Conservation (phyloP, 73 alveolate species). For the Tetrahymena thermophila region DNA sequence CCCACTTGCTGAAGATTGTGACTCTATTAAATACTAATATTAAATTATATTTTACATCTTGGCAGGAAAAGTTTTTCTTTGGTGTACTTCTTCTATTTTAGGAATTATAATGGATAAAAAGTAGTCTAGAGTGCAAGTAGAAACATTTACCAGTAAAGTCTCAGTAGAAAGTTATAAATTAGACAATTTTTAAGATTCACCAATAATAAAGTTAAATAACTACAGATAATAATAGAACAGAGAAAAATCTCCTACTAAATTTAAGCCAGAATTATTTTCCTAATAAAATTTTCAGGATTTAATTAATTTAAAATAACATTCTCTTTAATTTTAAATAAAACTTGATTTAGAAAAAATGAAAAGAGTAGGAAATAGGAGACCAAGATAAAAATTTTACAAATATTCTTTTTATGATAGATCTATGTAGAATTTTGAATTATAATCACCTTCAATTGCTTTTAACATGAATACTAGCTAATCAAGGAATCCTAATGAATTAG, state of each 20-base stretch:
- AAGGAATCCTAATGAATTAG: background rate
- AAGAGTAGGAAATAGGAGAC: background rate
- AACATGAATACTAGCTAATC: background rate
- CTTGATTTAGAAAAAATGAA: background rate
- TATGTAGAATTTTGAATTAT: background rate
- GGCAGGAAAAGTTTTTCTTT: background rate
- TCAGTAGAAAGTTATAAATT: background rate
- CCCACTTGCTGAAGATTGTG: background rate
- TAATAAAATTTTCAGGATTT: background rate
- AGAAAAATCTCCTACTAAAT: background rate
- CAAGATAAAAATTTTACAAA: background rate
- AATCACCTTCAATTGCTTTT: background rate
- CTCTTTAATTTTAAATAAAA: background rate
- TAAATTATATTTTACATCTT: background rate
- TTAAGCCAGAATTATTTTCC: background rate
- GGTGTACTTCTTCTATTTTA: background rate
- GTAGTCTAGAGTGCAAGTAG: background rate
- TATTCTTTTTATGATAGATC: background rate
- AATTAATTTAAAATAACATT: too few species aligned
- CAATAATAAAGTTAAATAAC: background rate
- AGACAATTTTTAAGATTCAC: background rate
- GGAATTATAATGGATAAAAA: background rate
- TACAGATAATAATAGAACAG: background rate
- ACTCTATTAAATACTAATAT: background rate
- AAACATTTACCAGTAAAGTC: too few species aligned